A percentile compares a stretch with the other conserved stretches of the same genome.
Conservation (phyloP, 139 green algal genomes). For the Chlamydomonas sp. region DNA sequence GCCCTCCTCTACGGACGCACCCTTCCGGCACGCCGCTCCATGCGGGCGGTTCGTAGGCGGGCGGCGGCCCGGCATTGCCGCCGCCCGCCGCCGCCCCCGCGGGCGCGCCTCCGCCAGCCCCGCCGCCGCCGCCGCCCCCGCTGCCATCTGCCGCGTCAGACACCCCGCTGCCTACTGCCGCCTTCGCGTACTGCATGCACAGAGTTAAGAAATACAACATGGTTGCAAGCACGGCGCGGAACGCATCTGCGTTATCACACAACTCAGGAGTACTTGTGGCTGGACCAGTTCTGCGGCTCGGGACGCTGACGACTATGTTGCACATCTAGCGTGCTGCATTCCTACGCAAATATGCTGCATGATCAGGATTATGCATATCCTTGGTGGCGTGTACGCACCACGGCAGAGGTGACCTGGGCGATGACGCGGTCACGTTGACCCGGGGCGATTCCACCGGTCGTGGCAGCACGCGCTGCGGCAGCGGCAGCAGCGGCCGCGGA, state of each 20-base stretch:
- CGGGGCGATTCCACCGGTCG: constrained; percentile 35
- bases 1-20: constrained; percentile 38
- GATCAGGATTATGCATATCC: no score
- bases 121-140: not conserved
- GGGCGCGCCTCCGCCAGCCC: not conserved
- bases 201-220: not conserved
- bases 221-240: constrained; percentile 17
- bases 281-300: no score
- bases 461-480: constrained; percentile 41
- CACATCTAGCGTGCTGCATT: not conserved
- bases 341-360: not conserved
- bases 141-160: not conserved
- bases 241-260: not conserved
- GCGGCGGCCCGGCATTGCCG: not conserved
- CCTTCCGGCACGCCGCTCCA: constrained; percentile 72
- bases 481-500: not conserved
- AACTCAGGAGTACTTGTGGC: no score
- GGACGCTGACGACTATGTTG: not conserved
- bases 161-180: not conserved
- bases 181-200: constrained; percentile 1
- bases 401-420: constrained; percentile 24
- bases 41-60: constrained; percentile 59
- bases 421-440: constrained; percentile 53
- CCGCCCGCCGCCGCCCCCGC: not conserved
- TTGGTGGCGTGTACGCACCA: not conserved